These are phyloP conservation scores for Trichophyton equinum DNA, from an alignment of 2,329 filamentous ascomycete species.

Conservation along the genomic window DNA sequence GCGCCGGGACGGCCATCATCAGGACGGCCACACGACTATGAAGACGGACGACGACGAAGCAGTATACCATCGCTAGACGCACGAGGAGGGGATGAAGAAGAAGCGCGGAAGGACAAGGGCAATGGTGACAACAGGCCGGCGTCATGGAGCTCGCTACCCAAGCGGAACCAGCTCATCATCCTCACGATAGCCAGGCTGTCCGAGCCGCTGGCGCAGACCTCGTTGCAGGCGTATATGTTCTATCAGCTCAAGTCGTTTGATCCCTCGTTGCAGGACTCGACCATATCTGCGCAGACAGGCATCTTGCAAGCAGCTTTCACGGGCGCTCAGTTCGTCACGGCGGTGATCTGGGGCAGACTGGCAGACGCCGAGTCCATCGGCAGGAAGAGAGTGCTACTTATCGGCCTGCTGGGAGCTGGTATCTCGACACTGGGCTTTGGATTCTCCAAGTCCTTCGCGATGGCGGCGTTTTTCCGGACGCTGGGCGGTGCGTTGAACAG, in stretches of 20 bases:
- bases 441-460: slow-evolving; percentile 50
- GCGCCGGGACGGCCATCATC: neutral
- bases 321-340: slow-evolving; percentile 68
- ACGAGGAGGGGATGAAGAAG: neutral
- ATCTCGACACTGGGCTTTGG: slow-evolving; percentile 57
- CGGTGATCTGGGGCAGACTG: slow-evolving; percentile 67
- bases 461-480: slow-evolving; percentile 52
- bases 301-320: slow-evolving; percentile 69
- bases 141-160: slow-evolving; percentile 60
- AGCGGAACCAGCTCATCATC: slow-evolving; percentile 64
- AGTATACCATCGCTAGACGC: neutral
- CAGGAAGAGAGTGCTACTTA: slow-evolving; percentile 63
- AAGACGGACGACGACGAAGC: neutral
- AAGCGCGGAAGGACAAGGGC: slow-evolving; percentile 13
- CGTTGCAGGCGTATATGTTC: slow-evolving; percentile 67
- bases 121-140: slow-evolving; percentile 33
- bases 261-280: slow-evolving; percentile 42
- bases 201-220: slow-evolving; percentile 71
- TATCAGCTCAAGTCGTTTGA: slow-evolving; percentile 78
- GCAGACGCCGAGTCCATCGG: slow-evolving; percentile 54
- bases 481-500: slow-evolving; percentile 58
- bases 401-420: slow-evolving; percentile 60
- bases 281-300: slow-evolving; percentile 65
- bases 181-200: slow-evolving; percentile 67
- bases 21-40: neutral